Conservation (phyloP, 2,329 filamentous ascomycete genomes). For the Drechslerella dactyloides region DNA sequence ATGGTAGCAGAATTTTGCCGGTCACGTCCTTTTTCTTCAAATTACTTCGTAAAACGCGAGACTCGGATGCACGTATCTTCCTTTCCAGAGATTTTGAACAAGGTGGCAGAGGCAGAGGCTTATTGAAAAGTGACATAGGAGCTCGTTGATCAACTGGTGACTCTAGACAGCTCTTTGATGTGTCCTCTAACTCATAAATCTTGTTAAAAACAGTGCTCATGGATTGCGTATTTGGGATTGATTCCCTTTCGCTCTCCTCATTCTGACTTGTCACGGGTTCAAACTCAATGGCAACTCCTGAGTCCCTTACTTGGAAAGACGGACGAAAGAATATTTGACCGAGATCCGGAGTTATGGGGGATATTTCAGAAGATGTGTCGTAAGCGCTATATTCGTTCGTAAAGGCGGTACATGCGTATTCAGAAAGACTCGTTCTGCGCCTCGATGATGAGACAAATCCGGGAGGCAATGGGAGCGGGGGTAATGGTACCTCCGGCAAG, state of each 20-base stretch:
- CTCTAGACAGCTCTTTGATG: conserved; percentile 8
- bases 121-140: conserved; percentile 28
- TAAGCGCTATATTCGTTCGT: background rate
- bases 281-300: conserved; percentile 37
- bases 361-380: conserved; percentile 7
- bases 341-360: conserved; percentile 18
- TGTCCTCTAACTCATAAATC: conserved; percentile 41
- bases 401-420: background rate
- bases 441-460: background rate
- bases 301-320: conserved; percentile 23
- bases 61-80: conserved; percentile 23
- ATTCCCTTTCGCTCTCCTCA: background rate
- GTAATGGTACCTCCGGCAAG: conserved; percentile 11
- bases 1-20: background rate
- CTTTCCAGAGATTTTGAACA: conserved; percentile 25
- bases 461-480: conserved; percentile 15
- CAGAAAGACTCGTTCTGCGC: background rate
- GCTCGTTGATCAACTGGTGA: conserved; percentile 17
- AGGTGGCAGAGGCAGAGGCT: conserved; percentile 31
- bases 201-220: background rate
- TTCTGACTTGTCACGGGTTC: conserved; percentile 5
- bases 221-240: background rate
- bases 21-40: conserved; percentile 4
- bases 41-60: background rate
- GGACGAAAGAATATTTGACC: conserved; percentile 29